Base-by-base conservation (phyloP, 2,329 filamentous ascomycete genomes). In the Clonostachys rhizophaga region DNA sequence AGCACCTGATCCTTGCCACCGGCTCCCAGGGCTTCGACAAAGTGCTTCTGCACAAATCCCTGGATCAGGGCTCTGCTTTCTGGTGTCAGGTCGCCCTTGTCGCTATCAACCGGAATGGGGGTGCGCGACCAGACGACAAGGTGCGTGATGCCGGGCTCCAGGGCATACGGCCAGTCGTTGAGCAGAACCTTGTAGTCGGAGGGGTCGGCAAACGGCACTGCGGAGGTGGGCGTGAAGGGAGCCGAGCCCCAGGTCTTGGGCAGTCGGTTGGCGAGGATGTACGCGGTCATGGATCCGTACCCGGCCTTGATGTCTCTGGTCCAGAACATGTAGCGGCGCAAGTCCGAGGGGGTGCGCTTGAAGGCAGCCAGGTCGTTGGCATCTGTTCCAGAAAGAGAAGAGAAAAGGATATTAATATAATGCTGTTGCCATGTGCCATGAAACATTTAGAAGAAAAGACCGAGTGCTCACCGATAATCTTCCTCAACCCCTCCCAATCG, bases 91-190 rank as follows among this genome's bases (percentile, higher is more conserved):
- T 91, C 84, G 10, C 87, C 90, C 0, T 78, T 88, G 16, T 69
- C 70, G 0, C 80, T 65, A 54, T 95, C 86, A 4, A 87, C 87
- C 20, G 86, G 78, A 50, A 96, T 84, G 13, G 75, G 71, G 39
- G 92, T 94, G 60, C 95, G 92, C 45, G 86, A 87, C 92, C 92
- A 97, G 40, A 95, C 85, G 33, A 96, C 89, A 17, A 96, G 79
- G 63, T 97, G 92, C n/a, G 84, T 74, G 55, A 86, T 80, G 46
- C 75, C 76, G 1, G 73, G 61, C 1, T 72, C 73, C 43, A 96
- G 69, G 5, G 89, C 91, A 58, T 96, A 96, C 0, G 92, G 92
- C 91, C 91, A 97, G 73, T 96, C 91, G 59, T 97, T 96, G 61
- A 83, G 74, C 41, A 96, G 71, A 45, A 95, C 86, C 51, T 82